phyloP scores from a whole-genome alignment of 257 asterid species.

The Haberlea rhodopensis region DNA sequence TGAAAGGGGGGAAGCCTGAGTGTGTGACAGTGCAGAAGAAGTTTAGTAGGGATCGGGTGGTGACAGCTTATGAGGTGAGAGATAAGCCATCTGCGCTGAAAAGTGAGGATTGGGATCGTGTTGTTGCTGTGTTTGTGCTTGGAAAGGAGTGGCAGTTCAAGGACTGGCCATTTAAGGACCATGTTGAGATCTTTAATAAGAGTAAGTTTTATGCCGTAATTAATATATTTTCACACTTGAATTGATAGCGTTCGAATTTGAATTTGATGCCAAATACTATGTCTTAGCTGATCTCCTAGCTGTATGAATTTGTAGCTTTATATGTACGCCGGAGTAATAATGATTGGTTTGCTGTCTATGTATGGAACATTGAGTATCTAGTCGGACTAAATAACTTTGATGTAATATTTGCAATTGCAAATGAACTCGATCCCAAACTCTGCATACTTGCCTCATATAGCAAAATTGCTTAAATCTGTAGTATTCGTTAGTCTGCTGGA shows the following conservation, averaged over 20 bases:
- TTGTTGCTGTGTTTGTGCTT: slow-evolving; percentile 93
- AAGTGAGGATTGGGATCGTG: slow-evolving; percentile 96
- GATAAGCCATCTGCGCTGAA: slow-evolving; percentile 92
- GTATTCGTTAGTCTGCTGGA: no score
- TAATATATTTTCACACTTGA: background rate
- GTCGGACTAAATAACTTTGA: background rate
- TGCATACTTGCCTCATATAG: background rate
- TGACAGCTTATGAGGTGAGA: slow-evolving; percentile 94
- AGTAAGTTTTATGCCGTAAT: slow-evolving; percentile 43
- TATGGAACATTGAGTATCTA: background rate
- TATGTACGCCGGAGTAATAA: background rate
- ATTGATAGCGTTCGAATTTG: slow-evolving; percentile 16
- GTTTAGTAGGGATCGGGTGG: slow-evolving; percentile 94
- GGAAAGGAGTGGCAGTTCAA: slow-evolving; percentile 99
- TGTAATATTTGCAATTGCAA: background rate
- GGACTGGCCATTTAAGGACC: slow-evolving; percentile 98
- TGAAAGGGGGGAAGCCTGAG: slow-evolving; percentile 85
- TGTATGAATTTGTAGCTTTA: background rate
- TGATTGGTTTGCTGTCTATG: background rate
- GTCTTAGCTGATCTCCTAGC: background rate
- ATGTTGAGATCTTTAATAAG: slow-evolving; percentile 87
- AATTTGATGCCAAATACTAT: background rate
- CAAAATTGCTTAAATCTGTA: background rate
- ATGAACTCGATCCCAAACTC: background rate
- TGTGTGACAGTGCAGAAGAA: slow-evolving; percentile 98